Evolutionary conservation across 148 eudicot genomes (phyloP), one percentile per base, ranked within the genome.

Genomic region (Amaranthus cruentus): DNA sequence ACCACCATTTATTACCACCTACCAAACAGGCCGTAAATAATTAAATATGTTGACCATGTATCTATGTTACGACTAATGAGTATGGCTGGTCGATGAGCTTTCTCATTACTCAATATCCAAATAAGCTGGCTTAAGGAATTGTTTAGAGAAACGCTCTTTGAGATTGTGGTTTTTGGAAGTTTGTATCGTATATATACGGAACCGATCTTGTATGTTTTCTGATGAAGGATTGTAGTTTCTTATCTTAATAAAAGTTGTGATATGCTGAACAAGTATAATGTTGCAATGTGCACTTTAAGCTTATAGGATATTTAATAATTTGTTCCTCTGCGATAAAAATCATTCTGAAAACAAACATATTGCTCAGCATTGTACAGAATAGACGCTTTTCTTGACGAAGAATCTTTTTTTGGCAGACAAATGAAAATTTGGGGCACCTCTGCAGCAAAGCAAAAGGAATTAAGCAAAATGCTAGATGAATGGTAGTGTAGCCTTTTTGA

Each of bases 371-470:
- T 48, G 7, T 49, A 55, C 9, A 15, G 6, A 6, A 7, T 2
- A 8, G 9, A n/a, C 49, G 55, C 69, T 9, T 43, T 3, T 62
- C 71, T 73, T 75, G 65, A 52, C 52, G 42, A 49, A 13, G 13
- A 46, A 59, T 62, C 13, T 68, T 42, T 70, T 62, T 66, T 70
- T 73, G 80, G 50, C 83, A 94, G 98, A 81, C 98, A 94, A 86
- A 88, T 94, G 97, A 83, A 86, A 80, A 94, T 69, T 68, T 94
- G 98, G 98, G 91, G 90, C 69, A 94, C 97, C 63, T 94, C 98
- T 47, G 78, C 86, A 9, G 82, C 75, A 55, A 94, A 94, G 86
- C 95, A 89, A 77, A 83, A 77, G 77, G 88, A 85, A 74, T 82
- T 94, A 69, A 84, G 84, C 85, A 88, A 86, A 79, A 88, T 94